Percentiles rank a stretch among this genome's conserved stretches.
Evolutionary conservation across 441 rosid species (phyloP).

Genomic region (Isatis lusitanica): DNA sequence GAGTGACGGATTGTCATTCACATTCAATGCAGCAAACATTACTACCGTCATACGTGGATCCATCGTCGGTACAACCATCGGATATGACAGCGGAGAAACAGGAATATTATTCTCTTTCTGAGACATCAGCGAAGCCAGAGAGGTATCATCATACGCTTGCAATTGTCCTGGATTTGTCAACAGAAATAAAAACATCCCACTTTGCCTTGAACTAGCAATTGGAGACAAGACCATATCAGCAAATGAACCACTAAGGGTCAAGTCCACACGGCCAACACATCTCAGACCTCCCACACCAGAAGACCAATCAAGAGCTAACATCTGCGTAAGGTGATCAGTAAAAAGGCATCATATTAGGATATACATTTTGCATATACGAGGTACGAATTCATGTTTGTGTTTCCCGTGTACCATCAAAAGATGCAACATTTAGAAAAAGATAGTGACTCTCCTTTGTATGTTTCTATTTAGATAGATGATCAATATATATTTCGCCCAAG

Average conservation of each 20-base stretch:
- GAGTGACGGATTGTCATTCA: slow-evolving; percentile 43
- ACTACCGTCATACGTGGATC: slow-evolving; percentile 56
- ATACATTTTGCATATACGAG: slow-evolving; percentile 16
- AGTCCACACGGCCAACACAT: slow-evolving; percentile 60
- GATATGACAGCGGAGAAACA: slow-evolving; percentile 53
- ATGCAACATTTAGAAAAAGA: slow-evolving; percentile 9
- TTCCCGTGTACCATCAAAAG: slow-evolving; percentile 20
- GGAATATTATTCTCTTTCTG: slow-evolving; percentile 41
- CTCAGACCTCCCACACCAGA: slow-evolving; percentile 58
- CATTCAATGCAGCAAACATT: slow-evolving; percentile 42
- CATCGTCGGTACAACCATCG: slow-evolving; percentile 45
- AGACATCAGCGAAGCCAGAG: slow-evolving; percentile 47
- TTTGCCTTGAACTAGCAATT: slow-evolving; percentile 36
- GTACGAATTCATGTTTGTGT: slow-evolving; percentile 18
- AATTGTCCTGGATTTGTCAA: slow-evolving; percentile 60
- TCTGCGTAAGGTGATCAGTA: slow-evolving; percentile 44
- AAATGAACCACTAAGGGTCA: slow-evolving; percentile 61
- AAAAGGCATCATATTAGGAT: slow-evolving; percentile 24
- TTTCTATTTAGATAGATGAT: slow-evolving; percentile 13
- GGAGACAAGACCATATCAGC: slow-evolving; percentile 67
- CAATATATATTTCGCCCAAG: neutral
- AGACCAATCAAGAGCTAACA: slow-evolving; percentile 64
- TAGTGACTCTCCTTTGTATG: neutral
- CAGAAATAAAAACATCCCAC: slow-evolving; percentile 43
- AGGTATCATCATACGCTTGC: slow-evolving; percentile 53